phyloP scores from a whole-genome alignment of 2,329 filamentous ascomycete genomes.

The Fusarium pseudograminearum region DNA sequence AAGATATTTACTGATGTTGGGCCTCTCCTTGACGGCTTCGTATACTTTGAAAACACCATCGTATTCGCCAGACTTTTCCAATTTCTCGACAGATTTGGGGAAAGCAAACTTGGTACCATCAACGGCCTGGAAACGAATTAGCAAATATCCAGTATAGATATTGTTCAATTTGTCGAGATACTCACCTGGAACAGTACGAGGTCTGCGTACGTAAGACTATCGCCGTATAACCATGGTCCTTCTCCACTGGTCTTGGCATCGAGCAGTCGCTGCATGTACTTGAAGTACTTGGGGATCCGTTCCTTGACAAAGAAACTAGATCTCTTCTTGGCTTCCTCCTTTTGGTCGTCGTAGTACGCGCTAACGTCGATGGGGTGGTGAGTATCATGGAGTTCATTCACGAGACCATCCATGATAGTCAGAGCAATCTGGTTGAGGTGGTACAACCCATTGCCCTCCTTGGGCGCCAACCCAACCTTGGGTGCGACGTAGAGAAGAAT shows the following conservation, averaged over 20 bases:
- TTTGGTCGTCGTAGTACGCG: slow-evolving; percentile 81
- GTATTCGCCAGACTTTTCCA: slow-evolving; percentile 69
- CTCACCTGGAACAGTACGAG: slow-evolving; percentile 77
- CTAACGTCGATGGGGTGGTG: slow-evolving; percentile 75
- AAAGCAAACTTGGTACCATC: slow-evolving; percentile 75
- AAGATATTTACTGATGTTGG: slow-evolving; percentile 76
- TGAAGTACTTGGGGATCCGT: slow-evolving; percentile 78
- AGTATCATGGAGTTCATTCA: slow-evolving; percentile 78
- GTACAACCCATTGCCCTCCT: slow-evolving; percentile 59
- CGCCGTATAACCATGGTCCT: slow-evolving; percentile 74
- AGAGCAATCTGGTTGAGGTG: slow-evolving; percentile 73
- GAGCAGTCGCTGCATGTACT: slow-evolving; percentile 76
- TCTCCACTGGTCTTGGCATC: slow-evolving; percentile 65
- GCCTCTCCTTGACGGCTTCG: slow-evolving; percentile 70
- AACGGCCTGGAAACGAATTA: slow-evolving; percentile 45
- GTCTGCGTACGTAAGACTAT: slow-evolving; percentile 76
- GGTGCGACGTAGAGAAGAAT: slow-evolving; percentile 78
- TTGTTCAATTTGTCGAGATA: neutral
- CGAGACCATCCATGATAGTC: slow-evolving; percentile 77
- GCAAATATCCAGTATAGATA: neutral
- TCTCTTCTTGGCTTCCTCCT: slow-evolving; percentile 70
- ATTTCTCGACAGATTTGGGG: slow-evolving; percentile 71
- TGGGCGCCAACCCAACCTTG: slow-evolving; percentile 66
- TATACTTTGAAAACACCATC: slow-evolving; percentile 73
- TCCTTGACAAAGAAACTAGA: slow-evolving; percentile 68